A percentile compares a stretch with the other conserved stretches of the same genome.
phyloP scores from a whole-genome alignment of 2,329 filamentous ascomycete genomes.

The Cladosporium sp. region DNA sequence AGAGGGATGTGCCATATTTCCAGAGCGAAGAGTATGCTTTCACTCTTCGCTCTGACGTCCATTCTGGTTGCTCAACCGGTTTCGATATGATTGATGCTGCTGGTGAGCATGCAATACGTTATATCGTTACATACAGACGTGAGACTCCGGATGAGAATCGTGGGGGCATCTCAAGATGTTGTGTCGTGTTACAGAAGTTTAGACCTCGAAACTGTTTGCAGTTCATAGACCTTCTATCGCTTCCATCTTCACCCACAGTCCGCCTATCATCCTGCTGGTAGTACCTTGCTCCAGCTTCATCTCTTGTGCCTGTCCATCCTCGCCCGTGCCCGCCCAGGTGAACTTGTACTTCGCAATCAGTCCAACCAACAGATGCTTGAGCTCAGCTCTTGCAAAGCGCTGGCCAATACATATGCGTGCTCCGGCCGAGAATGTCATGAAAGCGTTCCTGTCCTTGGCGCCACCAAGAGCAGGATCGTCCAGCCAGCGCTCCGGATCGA shows the following conservation, averaged over 20 bases:
- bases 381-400: slow-evolving; percentile 33
- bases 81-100: too few relatives aligned
- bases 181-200: too few relatives aligned
- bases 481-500: slow-evolving; percentile 51
- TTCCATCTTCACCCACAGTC: slow-evolving; percentile 20
- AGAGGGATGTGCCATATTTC: too few relatives aligned
- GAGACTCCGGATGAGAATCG: not conserved
- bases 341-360: slow-evolving; percentile 30
- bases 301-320: slow-evolving; percentile 12
- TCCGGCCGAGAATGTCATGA: slow-evolving; percentile 32
- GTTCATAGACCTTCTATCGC: not conserved
- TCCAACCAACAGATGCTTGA: slow-evolving; percentile 32
- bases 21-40: too few relatives aligned
- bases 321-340: slow-evolving; percentile 12
- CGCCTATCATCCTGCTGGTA: slow-evolving; percentile 19
- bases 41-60: too few relatives aligned
- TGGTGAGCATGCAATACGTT: too few relatives aligned
- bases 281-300: too few relatives aligned
- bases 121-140: too few relatives aligned
- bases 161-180: too few relatives aligned
- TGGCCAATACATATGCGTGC: slow-evolving; percentile 38
- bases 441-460: slow-evolving; percentile 23
- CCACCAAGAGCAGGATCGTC: slow-evolving; percentile 48
- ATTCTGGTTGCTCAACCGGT: too few relatives aligned
- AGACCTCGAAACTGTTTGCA: too few relatives aligned